phyloP scores from a whole-genome alignment of 2,329 filamentous ascomycete genomes.

The Talaromyces sp. region DNA sequence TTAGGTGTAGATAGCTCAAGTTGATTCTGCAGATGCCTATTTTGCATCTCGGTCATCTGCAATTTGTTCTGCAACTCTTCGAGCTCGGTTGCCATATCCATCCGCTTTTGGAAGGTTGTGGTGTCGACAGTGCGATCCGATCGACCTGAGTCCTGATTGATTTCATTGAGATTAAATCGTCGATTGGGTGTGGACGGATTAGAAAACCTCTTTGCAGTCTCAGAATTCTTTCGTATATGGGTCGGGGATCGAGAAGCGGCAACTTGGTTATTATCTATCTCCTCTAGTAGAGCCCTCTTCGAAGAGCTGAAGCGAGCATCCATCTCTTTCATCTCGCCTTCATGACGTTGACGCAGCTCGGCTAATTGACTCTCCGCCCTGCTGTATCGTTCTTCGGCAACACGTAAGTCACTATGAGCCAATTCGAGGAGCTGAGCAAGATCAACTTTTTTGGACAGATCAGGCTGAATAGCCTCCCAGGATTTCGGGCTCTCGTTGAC shows the following conservation, averaged over 20 bases:
- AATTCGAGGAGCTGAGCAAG: conserved; percentile 82
- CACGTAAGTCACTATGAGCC: conserved; percentile 79
- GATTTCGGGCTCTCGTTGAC: conserved; percentile 61
- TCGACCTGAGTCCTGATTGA: conserved; percentile 67
- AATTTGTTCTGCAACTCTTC: conserved; percentile 92
- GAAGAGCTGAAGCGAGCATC: conserved; percentile 60
- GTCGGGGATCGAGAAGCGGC: conserved; percentile 69
- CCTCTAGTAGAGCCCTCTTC: conserved; percentile 74
- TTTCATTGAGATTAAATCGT: conserved; percentile 62
- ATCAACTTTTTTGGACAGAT: conserved; percentile 65
- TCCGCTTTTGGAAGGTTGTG: conserved; percentile 76
- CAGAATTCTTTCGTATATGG: conserved; percentile 60
- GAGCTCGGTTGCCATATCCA: conserved; percentile 85
- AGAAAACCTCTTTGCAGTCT: conserved; percentile 61
- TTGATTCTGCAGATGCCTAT: conserved; percentile 85
- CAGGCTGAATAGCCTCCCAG: conserved; percentile 65
- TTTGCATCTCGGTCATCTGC: conserved; percentile 92
- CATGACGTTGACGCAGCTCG: conserved; percentile 70
- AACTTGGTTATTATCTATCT: conserved; percentile 80
- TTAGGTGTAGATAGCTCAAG: conserved; percentile 65
- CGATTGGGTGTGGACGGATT: conserved; percentile 75
- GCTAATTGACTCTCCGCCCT: conserved; percentile 80
- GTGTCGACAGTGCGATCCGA: conserved; percentile 85
- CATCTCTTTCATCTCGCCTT: conserved; percentile 65
- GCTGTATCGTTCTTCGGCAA: conserved; percentile 73